Evolutionary conservation across 2,329 filamentous ascomycete species (phyloP).

Genomic region (Rutstroemia sp.): DNA sequence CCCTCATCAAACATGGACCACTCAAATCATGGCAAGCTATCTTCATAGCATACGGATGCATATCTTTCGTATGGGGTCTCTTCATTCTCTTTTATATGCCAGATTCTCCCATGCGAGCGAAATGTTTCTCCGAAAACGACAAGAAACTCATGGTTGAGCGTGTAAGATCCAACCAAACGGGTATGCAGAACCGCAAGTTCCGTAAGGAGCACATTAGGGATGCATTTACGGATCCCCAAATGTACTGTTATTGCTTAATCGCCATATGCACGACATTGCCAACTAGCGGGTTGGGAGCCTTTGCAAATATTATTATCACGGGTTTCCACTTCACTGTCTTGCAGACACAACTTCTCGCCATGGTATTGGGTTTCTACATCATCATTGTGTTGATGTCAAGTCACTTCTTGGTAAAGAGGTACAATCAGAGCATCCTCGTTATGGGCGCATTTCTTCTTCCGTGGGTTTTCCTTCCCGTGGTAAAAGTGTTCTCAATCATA

Average conservation of each 20-base stretch:
- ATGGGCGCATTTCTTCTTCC: slow-evolving; percentile 62
- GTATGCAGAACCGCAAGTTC: slow-evolving; percentile 45
- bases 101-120: slow-evolving; percentile 42
- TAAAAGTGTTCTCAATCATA: not conserved
- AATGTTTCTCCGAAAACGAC: slow-evolving; percentile 35
- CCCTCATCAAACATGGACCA: slow-evolving; percentile 38
- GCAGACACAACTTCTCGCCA: slow-evolving; percentile 65
- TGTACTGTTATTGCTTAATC: slow-evolving; percentile 57
- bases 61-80: slow-evolving; percentile 34
- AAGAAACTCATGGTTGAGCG: slow-evolving; percentile 43
- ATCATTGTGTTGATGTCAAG: slow-evolving; percentile 61
- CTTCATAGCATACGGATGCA: slow-evolving; percentile 39
- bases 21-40: slow-evolving; percentile 57
- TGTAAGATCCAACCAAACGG: slow-evolving; percentile 50
- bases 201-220: slow-evolving; percentile 43
- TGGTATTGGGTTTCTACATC: slow-evolving; percentile 69
- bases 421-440: slow-evolving; percentile 57
- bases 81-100: slow-evolving; percentile 41
- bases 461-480: slow-evolving; percentile 33
- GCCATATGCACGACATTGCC: slow-evolving; percentile 66
- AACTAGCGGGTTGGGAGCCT: slow-evolving; percentile 64
- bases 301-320: slow-evolving; percentile 67
- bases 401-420: slow-evolving; percentile 61
- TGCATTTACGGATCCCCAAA: slow-evolving; percentile 54
- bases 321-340: slow-evolving; percentile 58